A percentile compares a stretch with the other conserved stretches of the same genome.
phyloP scores from a whole-genome alignment of 2,329 filamentous ascomycete genomes.

The Cadophora gregata region DNA sequence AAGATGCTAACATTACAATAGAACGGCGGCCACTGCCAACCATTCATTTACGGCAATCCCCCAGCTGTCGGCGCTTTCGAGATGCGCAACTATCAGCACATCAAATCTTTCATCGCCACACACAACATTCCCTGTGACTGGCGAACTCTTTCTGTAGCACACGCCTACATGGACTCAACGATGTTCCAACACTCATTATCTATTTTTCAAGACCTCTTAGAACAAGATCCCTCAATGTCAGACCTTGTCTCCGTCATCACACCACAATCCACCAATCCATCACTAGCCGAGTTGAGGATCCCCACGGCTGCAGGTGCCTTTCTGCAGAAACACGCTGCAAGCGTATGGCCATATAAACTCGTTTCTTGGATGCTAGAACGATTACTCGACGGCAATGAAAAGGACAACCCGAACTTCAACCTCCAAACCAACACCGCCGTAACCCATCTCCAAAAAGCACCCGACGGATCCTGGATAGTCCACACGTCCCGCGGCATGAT shows the following conservation, averaged over 20 bases:
- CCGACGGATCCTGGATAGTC: conserved; percentile 59
- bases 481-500: conserved; percentile 74
- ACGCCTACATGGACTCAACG: conserved; percentile 63
- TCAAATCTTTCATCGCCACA: conserved; percentile 61
- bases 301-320: conserved; percentile 66
- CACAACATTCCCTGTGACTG: conserved; percentile 74
- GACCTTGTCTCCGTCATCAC: conserved; percentile 46
- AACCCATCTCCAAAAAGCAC: conserved; percentile 50
- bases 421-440: conserved; percentile 78
- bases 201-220: conserved; percentile 57
- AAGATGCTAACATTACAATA: conserved; percentile 39
- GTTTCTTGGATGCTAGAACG: conserved; percentile 72
- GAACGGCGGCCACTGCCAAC: conserved; percentile 79
- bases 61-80: conserved; percentile 73
- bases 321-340: conserved; percentile 67
- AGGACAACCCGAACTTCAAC: conserved; percentile 52
- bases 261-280: conserved; percentile 41
- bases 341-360: conserved; percentile 85
- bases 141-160: conserved; percentile 65
- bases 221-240: conserved; percentile 62
- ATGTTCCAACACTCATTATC: conserved; percentile 58
- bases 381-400: conserved; percentile 29
- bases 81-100: conserved; percentile 67
- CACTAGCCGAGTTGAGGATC: conserved; percentile 59
- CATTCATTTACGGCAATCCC: conserved; percentile 66